Conservation (phyloP, 495 filamentous ascomycete species). For the Penicillium flavigenum region DNA sequence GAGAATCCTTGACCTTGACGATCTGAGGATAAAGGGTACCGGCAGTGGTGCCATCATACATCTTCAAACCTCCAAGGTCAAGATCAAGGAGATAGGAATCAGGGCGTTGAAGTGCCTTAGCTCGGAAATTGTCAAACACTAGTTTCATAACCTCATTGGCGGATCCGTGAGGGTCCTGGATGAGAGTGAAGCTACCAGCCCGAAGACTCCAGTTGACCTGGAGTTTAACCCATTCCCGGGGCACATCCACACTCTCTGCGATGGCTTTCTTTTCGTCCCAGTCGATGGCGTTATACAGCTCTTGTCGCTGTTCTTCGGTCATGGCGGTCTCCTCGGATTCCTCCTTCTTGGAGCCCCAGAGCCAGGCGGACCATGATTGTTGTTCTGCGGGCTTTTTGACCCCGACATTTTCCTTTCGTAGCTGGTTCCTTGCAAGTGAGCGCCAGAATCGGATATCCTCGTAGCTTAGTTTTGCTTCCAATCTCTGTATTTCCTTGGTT, state of each 20-base stretch:
- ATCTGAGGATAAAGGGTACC: slow-evolving; percentile 90
- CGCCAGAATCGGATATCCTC: slow-evolving; percentile 98
- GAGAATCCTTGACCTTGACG: slow-evolving; percentile 86
- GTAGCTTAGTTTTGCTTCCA: slow-evolving; percentile 88
- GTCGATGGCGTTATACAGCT: slow-evolving; percentile 95
- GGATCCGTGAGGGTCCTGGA: slow-evolving; percentile 78
- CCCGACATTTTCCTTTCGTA: slow-evolving; percentile 90
- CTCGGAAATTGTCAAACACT: slow-evolving; percentile 90
- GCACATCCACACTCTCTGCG: slow-evolving; percentile 81
- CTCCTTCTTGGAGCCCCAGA: slow-evolving; percentile 77
- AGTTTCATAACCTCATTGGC: slow-evolving; percentile 79
- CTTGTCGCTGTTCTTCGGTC: slow-evolving; percentile 92
- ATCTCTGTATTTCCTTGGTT: slow-evolving; percentile 63
- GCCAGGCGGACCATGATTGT: slow-evolving; percentile 85
- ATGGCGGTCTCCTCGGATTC: slow-evolving; percentile 73
- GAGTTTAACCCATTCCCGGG: slow-evolving; percentile 85
- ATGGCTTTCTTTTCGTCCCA: slow-evolving; percentile 96
- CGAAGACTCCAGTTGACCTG: slow-evolving; percentile 86
- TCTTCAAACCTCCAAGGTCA: slow-evolving; percentile 85
- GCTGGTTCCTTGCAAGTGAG: slow-evolving; percentile 87
- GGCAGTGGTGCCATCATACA: slow-evolving; percentile 93
- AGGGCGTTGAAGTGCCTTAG: slow-evolving; percentile 80
- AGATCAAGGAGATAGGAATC: slow-evolving; percentile 87
- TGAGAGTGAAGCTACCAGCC: slow-evolving; percentile 91
- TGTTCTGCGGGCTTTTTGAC: slow-evolving; percentile 62